Evolutionary conservation across 208 protist genomes (phyloP), one percentile per base, ranked within the genome.

Genomic region (Wallacemonas rigidus): DNA sequence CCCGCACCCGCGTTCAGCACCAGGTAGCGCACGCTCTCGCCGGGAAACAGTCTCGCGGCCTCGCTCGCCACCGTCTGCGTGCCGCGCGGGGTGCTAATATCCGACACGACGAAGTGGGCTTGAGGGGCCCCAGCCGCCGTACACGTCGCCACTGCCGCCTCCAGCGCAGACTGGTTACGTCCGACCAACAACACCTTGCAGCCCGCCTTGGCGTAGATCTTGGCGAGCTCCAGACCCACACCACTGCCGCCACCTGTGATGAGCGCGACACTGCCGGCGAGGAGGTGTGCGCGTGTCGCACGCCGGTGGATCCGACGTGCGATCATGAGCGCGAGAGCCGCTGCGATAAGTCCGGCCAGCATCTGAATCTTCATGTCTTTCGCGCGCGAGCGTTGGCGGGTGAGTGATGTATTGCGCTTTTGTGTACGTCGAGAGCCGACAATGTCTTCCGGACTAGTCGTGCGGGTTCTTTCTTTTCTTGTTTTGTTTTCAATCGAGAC

Each of bases 1-100:
- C 91, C 91, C 2, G 74, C 79, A 43, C 91, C 91, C n/a, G 91
- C 91, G 57, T 94, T 96, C 5, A 96, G 84, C 3, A 96, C 81
- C 0, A 96, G 69, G 63, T 94, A 93, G 75, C 83, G 89, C 36
- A 65, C 40, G 12, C n/a, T 7, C 60, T 50, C 41, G 6, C 43
- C 43, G 17, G 60, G 60, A 38, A 93, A 67, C 14, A 74, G n/a
- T 2, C 17, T n/a, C 45, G 69, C 26, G 61, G 86, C 62, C 35
- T 71, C 75, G 3, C 4, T 8, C 17, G 50, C 64, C 15, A 95
- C 83, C 26, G 58, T 56, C 47, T 61, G 51, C 3, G 82, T 84
- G 39, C 84, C 86, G 7, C 87, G 74, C 2, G 36, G n/a, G 14
- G 64, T 80, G 56, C 73, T 83, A 47, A 95, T 83, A 79, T 95